Base-by-base conservation (phyloP, 2,329 filamentous ascomycete genomes). In the Tolypocladium tropicale region DNA sequence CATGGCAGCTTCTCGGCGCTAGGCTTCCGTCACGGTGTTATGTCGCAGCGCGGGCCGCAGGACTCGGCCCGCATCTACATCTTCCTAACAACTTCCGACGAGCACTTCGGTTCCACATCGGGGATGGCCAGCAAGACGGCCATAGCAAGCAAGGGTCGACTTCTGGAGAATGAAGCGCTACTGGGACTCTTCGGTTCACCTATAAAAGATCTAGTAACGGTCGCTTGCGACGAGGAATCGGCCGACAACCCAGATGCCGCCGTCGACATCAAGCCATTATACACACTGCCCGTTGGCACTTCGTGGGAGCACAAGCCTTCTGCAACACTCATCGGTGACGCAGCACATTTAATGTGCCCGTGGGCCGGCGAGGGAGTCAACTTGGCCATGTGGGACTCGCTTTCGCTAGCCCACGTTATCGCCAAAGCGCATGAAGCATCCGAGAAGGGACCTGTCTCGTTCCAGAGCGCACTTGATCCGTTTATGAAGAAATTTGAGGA, bases 331-430 rank as follows among this genome's bases (percentile, higher is more conserved):
- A 64, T 83, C 23, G 80, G 80, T 3, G 79, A 83, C 60, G 77
- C 79, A 0, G 79, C 78, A 10, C 79, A 83, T 63, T 60, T 81
- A 14, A 78, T 80, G 72, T 74, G 73, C 3, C 76, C 77, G 0
- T 77, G 74, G 56, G 74, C 74, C 0, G 79, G 80, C 3, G 78
- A 79, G 52, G 79, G 80, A 1, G 79, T 81, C 41, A 82, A 83
- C 60, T 61, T 75, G 4, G 78, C 74, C 0, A 76, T 83, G 74
- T 64, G 68, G 41, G 79, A 83, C 61, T 70, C 77, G 0, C 60
- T 79, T 18, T 65, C 75, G 12, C 64, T 83, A 3, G 71, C 69
- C 0, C 49, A 64, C 14, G 68, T 68, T 18, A 67, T 74, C 7
- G 52, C 21, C 14, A 41, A 37, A 21, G 57, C 54, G 9, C 55